Percentiles rank a stretch among this genome's conserved stretches.
These are phyloP conservation scores for Hypomontagnella monticulosa DNA, from an alignment of 495 filamentous ascomycete species.

Conservation along the genomic window DNA sequence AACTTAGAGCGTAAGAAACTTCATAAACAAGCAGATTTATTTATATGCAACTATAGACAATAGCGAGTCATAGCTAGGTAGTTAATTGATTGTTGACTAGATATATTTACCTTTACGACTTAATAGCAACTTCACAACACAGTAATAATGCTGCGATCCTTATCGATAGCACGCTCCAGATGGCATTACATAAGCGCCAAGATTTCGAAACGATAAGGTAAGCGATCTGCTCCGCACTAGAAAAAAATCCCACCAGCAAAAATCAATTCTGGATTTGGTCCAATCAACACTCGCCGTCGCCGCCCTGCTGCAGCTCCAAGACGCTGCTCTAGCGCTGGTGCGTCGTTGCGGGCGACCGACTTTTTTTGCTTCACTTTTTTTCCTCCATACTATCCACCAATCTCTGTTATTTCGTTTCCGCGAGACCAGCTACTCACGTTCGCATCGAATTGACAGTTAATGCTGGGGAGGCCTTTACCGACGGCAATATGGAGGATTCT, in stretches of 20 bases:
- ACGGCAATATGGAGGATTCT: constrained; percentile 46
- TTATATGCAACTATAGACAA: too few species aligned
- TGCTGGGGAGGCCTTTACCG: background rate
- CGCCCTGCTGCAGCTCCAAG: constrained; percentile 6
- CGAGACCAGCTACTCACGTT: background rate
- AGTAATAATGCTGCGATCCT: background rate
- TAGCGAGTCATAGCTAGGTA: too few species aligned
- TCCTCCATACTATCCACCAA: constrained; percentile 12
- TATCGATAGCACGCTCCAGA: constrained; percentile 6
- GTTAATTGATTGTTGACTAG: too few species aligned
- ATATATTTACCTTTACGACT: too few species aligned
- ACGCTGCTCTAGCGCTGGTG: constrained; percentile 4
- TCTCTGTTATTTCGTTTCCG: constrained; percentile 10
- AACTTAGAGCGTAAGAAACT: too few species aligned
- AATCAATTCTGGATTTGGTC: constrained; percentile 4
- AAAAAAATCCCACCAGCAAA: constrained; percentile 45
- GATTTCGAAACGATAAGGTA: constrained; percentile 41
- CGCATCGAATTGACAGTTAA: background rate
- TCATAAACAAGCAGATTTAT: too few species aligned
- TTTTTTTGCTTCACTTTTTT: constrained; percentile 22
- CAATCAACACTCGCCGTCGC: constrained; percentile 32
- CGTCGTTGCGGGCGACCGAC: constrained; percentile 21
- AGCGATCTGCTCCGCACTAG: constrained; percentile 43
- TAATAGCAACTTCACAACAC: too few species aligned
- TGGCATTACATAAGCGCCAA: constrained; percentile 40